Conservation (phyloP, 768 basidiomycete genomes). For the Cantharellus anzutake region DNA sequence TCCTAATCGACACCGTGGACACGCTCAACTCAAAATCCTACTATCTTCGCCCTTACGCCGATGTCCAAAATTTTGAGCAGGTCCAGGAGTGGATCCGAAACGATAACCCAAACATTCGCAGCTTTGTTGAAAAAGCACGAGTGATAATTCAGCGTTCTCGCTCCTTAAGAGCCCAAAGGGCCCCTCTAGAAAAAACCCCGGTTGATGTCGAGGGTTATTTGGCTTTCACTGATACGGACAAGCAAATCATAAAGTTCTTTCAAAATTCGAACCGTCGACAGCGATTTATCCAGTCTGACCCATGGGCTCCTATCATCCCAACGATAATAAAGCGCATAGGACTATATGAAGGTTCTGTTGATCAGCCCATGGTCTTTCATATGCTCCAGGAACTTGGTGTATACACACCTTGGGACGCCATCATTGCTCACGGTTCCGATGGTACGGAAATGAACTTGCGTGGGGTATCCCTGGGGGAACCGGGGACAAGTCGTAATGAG, state of each 20-base stretch:
- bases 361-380: slow-evolving; percentile 19
- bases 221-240: slow-evolving; percentile 8
- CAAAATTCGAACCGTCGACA: slow-evolving; percentile 13
- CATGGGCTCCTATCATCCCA: slow-evolving; percentile 33
- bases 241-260: slow-evolving; percentile 15
- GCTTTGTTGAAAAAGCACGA: slow-evolving; percentile 14
- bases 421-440: slow-evolving; percentile 22
- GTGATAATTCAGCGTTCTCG: not conserved
- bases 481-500: not conserved
- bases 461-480: not conserved
- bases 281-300: slow-evolving; percentile 34
- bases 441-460: not conserved
- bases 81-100: not conserved
- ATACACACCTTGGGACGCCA: slow-evolving; percentile 65
- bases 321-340: slow-evolving; percentile 40
- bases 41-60: slow-evolving; percentile 7
- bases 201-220: no score
- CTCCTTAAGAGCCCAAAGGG: not conserved
- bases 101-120: slow-evolving; percentile 5
- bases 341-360: slow-evolving; percentile 14
- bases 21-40: slow-evolving; percentile 11
- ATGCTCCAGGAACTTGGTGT: slow-evolving; percentile 55
- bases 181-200: no score
- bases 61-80: not conserved
- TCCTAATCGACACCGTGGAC: slow-evolving; percentile 4